phyloP scores from a whole-genome alignment of 1,284 basidiomycete species.

The Xerocomus cyaneibrunnescens region DNA sequence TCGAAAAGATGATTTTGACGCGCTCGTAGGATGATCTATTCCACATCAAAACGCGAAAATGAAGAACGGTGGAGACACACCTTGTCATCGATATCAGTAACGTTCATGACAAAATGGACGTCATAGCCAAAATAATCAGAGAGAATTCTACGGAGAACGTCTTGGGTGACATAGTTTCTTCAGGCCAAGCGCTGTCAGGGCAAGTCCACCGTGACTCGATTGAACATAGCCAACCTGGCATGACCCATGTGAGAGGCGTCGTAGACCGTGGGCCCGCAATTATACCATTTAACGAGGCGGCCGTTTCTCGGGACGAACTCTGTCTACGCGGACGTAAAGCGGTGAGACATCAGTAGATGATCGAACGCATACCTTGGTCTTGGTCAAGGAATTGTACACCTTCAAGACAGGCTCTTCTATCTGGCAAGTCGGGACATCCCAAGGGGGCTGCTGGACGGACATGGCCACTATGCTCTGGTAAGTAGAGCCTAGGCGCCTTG shows the following conservation, averaged over 20 bases:
- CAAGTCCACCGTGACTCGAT: constrained; percentile 9
- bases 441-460: constrained; percentile 50
- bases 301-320: constrained; percentile 83
- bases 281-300: constrained; percentile 97
- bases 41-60: constrained; percentile 15
- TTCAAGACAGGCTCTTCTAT: constrained; percentile 67
- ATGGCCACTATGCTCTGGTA: constrained; percentile 25
- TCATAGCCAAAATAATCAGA: constrained; percentile 97
- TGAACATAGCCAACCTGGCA: constrained; percentile 67
- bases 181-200: constrained; percentile 11
- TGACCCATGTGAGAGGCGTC: constrained; percentile 99
- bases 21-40: constrained; percentile 86
- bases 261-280: constrained; percentile 99
- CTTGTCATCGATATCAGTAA: constrained; percentile 99
- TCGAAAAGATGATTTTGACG: constrained; percentile 84
- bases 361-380: constrained; percentile 69
- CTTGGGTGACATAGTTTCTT: constrained; percentile 98
- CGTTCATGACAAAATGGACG: constrained; percentile 99
- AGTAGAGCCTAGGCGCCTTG: constrained; percentile 9
- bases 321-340: constrained; percentile 36
- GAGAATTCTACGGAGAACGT: constrained; percentile 91
- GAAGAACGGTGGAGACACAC: constrained; percentile 44
- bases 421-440: constrained; percentile 52
- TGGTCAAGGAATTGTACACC: constrained; percentile 94
- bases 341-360: constrained; percentile 6